A percentile compares a stretch with the other conserved stretches of the same genome.
These are phyloP conservation scores for Pseudoscleropodium purum DNA, from an alignment of 225 moss, liverwort and hornwort species.

Conservation along the genomic window DNA sequence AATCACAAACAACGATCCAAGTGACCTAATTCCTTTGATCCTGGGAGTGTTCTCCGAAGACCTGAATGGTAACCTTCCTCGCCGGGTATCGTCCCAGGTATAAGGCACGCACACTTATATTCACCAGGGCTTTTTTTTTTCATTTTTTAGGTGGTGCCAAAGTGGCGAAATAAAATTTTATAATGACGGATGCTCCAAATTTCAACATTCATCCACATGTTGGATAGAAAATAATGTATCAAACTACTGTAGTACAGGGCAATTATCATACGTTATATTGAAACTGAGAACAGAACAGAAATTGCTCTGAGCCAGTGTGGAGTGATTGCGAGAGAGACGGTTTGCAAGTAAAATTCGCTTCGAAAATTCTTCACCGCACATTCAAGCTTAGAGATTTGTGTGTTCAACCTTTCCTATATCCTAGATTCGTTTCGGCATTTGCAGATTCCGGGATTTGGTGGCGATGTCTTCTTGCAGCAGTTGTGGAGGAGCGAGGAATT, in stretches of 20 bases:
- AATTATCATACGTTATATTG: too few species aligned
- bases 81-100: neutral
- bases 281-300: too few species aligned
- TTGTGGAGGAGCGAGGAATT: neutral
- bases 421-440: neutral
- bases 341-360: neutral
- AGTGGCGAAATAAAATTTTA: too few species aligned
- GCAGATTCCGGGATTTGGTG: neutral
- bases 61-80: neutral
- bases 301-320: too few species aligned
- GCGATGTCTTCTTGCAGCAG: constrained; percentile 12
- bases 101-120: neutral
- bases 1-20: neutral
- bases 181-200: too few species aligned
- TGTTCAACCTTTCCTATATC: neutral
- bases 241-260: too few species aligned
- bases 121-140: too few species aligned
- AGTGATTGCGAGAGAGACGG: neutral
- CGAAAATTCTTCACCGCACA: neutral
- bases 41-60: neutral
- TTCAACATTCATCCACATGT: too few species aligned
- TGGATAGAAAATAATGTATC: too few species aligned
- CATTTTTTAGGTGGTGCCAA: too few species aligned
- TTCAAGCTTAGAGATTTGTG: neutral
- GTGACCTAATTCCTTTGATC: neutral